Conservation (phyloP, 139 green algal species). For the Penium margaritaceum region DNA sequence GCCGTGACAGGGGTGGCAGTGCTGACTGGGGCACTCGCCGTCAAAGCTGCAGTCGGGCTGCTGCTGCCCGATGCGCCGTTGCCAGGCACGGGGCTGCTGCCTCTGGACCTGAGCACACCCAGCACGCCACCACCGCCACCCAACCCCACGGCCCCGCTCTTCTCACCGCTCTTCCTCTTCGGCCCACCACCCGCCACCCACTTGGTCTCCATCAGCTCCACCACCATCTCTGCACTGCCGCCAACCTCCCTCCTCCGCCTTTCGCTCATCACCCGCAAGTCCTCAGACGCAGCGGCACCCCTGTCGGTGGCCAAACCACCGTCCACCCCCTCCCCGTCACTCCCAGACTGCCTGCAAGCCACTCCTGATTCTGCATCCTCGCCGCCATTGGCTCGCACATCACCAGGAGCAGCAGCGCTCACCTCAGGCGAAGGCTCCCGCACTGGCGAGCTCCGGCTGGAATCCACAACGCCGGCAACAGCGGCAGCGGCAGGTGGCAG, state of each 20-base stretch:
- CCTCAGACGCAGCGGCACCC: too few relatives aligned
- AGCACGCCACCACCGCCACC: background rate
- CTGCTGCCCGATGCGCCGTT: too few relatives aligned
- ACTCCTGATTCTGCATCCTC: background rate
- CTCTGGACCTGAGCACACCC: too few relatives aligned
- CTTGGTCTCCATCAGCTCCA: constrained; percentile 6
- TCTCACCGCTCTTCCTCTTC: background rate
- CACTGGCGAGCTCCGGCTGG: too few relatives aligned
- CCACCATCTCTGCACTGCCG: background rate
- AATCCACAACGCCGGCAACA: too few relatives aligned
- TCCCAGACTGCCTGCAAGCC: background rate
- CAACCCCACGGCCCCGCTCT: background rate
- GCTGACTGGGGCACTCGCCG: background rate
- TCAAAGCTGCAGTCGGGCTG: background rate
- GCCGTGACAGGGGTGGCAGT: too few relatives aligned
- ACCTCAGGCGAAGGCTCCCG: too few relatives aligned
- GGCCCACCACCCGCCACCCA: background rate
- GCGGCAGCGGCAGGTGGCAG: too few relatives aligned
- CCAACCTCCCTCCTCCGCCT: background rate
- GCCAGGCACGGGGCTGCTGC: too few relatives aligned
- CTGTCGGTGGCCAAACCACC: too few relatives aligned
- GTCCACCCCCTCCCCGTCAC: background rate
- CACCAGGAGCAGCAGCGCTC: too few relatives aligned
- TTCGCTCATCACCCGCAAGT: background rate
- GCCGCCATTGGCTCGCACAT: background rate